Conservation (phyloP, 2,329 filamentous ascomycete species). For the Fusarium sulawesiense region DNA sequence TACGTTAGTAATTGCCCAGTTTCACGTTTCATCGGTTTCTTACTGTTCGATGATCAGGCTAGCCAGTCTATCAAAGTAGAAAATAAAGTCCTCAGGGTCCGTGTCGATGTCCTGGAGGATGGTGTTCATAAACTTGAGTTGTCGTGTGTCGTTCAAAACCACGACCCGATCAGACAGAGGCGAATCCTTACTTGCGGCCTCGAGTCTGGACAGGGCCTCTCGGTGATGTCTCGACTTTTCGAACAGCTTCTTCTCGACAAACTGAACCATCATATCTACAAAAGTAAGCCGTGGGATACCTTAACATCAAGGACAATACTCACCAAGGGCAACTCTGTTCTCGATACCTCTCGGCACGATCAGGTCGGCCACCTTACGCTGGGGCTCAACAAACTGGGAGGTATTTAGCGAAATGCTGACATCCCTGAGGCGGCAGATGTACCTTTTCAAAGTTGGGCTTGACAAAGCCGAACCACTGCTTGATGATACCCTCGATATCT, state of each 20-base stretch:
- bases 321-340: slow-evolving; percentile 89
- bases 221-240: slow-evolving; percentile 89
- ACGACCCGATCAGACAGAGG: slow-evolving; percentile 80
- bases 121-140: slow-evolving; percentile 89
- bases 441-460: slow-evolving; percentile 94
- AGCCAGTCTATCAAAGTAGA: slow-evolving; percentile 93
- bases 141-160: slow-evolving; percentile 79
- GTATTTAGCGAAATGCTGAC: slow-evolving; percentile 15
- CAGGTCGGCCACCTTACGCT: slow-evolving; percentile 90
- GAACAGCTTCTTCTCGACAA: slow-evolving; percentile 86
- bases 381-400: slow-evolving; percentile 84
- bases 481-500: slow-evolving; percentile 94
- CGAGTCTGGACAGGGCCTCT: slow-evolving; percentile 79
- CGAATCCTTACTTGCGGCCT: slow-evolving; percentile 75
- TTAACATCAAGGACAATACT: slow-evolving; percentile 42
- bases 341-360: slow-evolving; percentile 96
- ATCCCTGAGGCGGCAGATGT: slow-evolving; percentile 9
- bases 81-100: slow-evolving; percentile 89
- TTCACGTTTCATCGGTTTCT: slow-evolving; percentile 34
- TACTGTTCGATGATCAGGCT: slow-evolving; percentile 85
- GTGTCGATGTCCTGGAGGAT: slow-evolving; percentile 86
- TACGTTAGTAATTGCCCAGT: slow-evolving; percentile 5
- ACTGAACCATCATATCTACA: slow-evolving; percentile 89
- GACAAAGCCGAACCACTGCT: slow-evolving; percentile 96
- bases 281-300: slow-evolving; percentile 7